Conservation (phyloP, 2,329 filamentous ascomycete genomes). For the Periconia macrospinosa region DNA sequence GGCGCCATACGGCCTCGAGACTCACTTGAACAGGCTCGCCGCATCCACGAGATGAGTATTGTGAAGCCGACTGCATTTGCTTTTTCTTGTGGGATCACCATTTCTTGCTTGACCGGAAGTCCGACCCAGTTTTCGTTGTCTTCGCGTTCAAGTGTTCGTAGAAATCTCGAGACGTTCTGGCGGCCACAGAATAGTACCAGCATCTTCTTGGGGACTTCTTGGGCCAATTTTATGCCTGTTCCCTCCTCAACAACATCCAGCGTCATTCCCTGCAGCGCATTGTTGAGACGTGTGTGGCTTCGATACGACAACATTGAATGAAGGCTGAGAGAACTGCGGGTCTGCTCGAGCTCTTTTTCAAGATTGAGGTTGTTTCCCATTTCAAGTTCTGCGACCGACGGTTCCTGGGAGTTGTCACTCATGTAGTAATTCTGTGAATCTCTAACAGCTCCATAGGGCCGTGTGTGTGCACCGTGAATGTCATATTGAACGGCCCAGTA, state of each 20-base stretch:
- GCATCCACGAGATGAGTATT: constrained; percentile 27
- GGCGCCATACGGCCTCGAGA: constrained; percentile 14
- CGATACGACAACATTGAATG: constrained; percentile 1
- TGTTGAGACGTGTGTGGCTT: constrained; percentile 1
- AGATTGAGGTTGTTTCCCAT: not conserved
- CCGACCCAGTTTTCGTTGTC: constrained; percentile 8
- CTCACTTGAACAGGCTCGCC: constrained; percentile 15
- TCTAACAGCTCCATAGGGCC: too few species aligned
- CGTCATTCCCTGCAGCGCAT: not conserved
- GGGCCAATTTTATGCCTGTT: not conserved
- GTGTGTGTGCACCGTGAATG: too few species aligned
- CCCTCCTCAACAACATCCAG: constrained; percentile 7
- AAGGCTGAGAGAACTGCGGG: not conserved
- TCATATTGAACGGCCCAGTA: too few species aligned
- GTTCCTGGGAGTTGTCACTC: not conserved
- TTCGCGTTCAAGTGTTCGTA: constrained; percentile 12
- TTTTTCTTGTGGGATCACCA: constrained; percentile 13
- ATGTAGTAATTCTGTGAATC: not conserved
- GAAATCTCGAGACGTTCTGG: not conserved
- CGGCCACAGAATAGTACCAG: constrained; percentile 10
- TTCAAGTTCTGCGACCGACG: not conserved
- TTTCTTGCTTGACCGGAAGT: constrained; percentile 5
- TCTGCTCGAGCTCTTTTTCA: not conserved
- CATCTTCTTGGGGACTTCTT: constrained; percentile 8
- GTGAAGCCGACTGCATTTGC: constrained; percentile 15